Evolutionary conservation across 2,329 filamentous ascomycete species (phyloP), one percentile per base, ranked within the genome.

Genomic region (Alternaria burnsii): DNA sequence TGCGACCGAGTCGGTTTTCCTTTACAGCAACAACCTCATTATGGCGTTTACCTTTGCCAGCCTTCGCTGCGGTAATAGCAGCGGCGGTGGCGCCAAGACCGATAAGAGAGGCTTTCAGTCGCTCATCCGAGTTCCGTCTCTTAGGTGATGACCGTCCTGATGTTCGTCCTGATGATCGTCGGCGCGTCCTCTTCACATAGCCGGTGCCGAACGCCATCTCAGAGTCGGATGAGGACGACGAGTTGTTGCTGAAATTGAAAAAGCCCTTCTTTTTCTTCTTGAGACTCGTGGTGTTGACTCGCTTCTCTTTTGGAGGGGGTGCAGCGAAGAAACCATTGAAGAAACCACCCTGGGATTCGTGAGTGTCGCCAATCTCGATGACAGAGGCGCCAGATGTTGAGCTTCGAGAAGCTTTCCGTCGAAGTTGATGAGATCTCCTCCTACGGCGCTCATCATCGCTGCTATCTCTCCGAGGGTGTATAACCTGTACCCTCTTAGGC

Each of bases 331-430:
- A 83, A 40, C 88, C 86, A 61, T 85, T 83, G 41, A 81, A 79
- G 32, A 80, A 72, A 28, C 73, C 73, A 22, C 72, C 67, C 55
- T 83, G 80, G 7, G 81, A 81, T 59, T 79, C 82, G 53, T 83
- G 82, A 47, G 82, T 80, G 40, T 83, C 84, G 50, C 89, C 91
- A 53, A 92, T 88, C 70, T 92, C 89, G 55, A 91, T 78, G 57
- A 88, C 82, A 2, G 88, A 90, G 16, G 84, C 86, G 42, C 84
- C 84, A 42, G 70, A 72, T 11, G 72, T 59, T 36, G 76, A 78
- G 65, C 76, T 78, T 48, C 74, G 71, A 38, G 76, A 78, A 16
- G 71, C 71, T 41, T 75, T 76, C 55, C 63, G 71, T 38, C 69
- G 67, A 9, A 72, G 58, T 32, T 72, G 68, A 22, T 76, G 68